Evolutionary conservation across 2,329 filamentous ascomycete species (phyloP).

Genomic region (Beauveria medogensis): DNA sequence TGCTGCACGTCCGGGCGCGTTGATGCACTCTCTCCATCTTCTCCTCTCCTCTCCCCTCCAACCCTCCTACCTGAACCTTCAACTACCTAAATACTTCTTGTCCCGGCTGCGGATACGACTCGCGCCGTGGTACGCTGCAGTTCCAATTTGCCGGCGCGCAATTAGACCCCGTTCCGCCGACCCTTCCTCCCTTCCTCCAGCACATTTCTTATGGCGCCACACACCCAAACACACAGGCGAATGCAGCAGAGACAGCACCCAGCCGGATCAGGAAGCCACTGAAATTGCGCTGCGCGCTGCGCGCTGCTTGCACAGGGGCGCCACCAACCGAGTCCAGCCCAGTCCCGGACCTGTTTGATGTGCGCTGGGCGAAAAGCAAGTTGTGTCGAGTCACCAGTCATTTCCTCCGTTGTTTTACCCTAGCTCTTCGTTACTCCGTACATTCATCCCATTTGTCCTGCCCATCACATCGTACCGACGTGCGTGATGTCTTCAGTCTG

Average conservation of each 20-base stretch:
- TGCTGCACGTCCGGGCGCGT: slow-evolving; percentile 5
- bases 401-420: background rate
- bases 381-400: background rate
- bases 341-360: slow-evolving; percentile 1
- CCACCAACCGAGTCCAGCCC: background rate
- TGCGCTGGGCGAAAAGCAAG: slow-evolving; percentile 2
- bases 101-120: slow-evolving; percentile 1
- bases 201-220: background rate
- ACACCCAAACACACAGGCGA: background rate
- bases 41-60: background rate
- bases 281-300: background rate
- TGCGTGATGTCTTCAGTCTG: background rate
- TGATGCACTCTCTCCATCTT: slow-evolving; percentile 1
- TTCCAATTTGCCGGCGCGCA: background rate
- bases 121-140: background rate
- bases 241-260: slow-evolving; percentile 7
- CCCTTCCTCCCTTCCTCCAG: background rate
- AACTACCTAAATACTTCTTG: background rate
- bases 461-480: background rate
- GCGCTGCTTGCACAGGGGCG: background rate
- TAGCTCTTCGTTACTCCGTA: background rate
- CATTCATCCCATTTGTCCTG: background rate
- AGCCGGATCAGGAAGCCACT: slow-evolving; percentile 7
- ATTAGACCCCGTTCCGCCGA: background rate
- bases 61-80: background rate